A percentile compares a stretch with the other conserved stretches of the same genome.
phyloP scores from a whole-genome alignment of 768 basidiomycete genomes.

The Mycena albidolilacea region DNA sequence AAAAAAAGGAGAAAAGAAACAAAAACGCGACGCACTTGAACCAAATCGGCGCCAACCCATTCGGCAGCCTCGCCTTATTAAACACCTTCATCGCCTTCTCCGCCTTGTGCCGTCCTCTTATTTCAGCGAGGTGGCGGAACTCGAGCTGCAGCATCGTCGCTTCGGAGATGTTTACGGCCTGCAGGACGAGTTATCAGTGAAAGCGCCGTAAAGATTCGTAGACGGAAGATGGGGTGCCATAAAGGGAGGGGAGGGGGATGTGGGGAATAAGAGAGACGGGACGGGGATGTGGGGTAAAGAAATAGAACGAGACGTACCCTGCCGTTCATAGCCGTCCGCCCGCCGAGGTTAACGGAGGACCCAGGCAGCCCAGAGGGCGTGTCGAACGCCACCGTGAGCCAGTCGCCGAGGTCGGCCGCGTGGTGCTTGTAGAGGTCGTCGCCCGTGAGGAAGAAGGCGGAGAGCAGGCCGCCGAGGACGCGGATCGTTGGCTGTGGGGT shows the following conservation, averaged over 20 bases:
- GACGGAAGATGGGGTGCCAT: no score
- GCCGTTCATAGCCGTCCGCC: not conserved
- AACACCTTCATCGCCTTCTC: constrained; percentile 76
- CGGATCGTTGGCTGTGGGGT: constrained; percentile 96
- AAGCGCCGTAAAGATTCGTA: no score
- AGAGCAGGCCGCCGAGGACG: constrained; percentile 89
- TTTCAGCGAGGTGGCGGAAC: constrained; percentile 85
- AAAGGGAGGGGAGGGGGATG: no score
- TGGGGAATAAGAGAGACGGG: no score
- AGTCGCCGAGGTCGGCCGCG: constrained; percentile 86
- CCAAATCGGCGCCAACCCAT: constrained; percentile 87
- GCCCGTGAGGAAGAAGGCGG: constrained; percentile 78
- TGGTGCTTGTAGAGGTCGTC: constrained; percentile 81
- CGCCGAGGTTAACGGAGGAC: constrained; percentile 79
- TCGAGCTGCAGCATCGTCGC: constrained; percentile 79
- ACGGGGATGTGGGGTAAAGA: no score
- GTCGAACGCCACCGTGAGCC: constrained; percentile 81
- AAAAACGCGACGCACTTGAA: constrained; percentile 66
- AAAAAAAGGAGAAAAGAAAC: not conserved
- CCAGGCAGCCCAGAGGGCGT: constrained; percentile 86
- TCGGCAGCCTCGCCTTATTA: constrained; percentile 69
- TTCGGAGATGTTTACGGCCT: constrained; percentile 71
- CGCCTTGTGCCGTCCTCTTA: constrained; percentile 67
- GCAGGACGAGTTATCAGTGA: no score
- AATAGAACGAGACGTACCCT: no score